Percentiles rank a stretch among this genome's conserved stretches.
These are phyloP conservation scores for Moelleriella libera DNA, from an alignment of 2,329 filamentous ascomycete species.

Conservation along the genomic window DNA sequence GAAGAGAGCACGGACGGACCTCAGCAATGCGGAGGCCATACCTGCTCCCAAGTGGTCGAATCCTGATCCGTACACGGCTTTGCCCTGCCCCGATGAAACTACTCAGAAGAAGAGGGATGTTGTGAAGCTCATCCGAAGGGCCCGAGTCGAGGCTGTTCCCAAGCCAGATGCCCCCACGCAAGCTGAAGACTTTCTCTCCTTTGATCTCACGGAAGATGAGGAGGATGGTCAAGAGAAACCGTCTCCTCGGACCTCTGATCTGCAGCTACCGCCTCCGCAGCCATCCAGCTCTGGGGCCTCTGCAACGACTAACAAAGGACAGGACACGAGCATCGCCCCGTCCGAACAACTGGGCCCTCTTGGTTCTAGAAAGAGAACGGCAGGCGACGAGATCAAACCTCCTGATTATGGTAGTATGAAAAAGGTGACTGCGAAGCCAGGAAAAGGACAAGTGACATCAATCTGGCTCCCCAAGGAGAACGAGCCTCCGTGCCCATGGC, in stretches of 20 bases:
- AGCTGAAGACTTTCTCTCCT: constrained; percentile 79
- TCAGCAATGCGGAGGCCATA: constrained; percentile 18
- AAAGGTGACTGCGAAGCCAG: constrained; percentile 32
- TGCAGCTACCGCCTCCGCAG: constrained; percentile 5
- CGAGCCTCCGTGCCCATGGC: constrained; percentile 49
- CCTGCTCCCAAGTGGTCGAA: constrained; percentile 78
- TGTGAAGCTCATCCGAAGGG: constrained; percentile 83
- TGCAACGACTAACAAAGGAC: constrained; percentile 6
- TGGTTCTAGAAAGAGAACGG: constrained; percentile 61
- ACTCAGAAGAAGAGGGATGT: constrained; percentile 70
- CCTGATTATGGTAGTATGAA: constrained; percentile 38
- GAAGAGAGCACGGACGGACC: constrained; percentile 17
- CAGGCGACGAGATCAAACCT: constrained; percentile 51
- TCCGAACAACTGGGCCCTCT: constrained; percentile 28
- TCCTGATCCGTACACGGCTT: constrained; percentile 79
- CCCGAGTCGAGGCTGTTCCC: constrained; percentile 46
- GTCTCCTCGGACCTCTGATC: constrained; percentile 9
- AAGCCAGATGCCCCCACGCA: constrained; percentile 39
- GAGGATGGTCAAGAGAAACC: constrained; percentile 12
- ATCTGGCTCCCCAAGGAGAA: constrained; percentile 34
- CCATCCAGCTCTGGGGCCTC: not conserved
- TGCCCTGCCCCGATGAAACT: constrained; percentile 65
- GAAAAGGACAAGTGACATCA: constrained; percentile 32
- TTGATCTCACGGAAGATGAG: constrained; percentile 51
- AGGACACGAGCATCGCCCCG: constrained; percentile 2